These are phyloP conservation scores for Hortiboletus flavorubellus DNA, from an alignment of 768 basidiomycete genomes.

Conservation along the genomic window DNA sequence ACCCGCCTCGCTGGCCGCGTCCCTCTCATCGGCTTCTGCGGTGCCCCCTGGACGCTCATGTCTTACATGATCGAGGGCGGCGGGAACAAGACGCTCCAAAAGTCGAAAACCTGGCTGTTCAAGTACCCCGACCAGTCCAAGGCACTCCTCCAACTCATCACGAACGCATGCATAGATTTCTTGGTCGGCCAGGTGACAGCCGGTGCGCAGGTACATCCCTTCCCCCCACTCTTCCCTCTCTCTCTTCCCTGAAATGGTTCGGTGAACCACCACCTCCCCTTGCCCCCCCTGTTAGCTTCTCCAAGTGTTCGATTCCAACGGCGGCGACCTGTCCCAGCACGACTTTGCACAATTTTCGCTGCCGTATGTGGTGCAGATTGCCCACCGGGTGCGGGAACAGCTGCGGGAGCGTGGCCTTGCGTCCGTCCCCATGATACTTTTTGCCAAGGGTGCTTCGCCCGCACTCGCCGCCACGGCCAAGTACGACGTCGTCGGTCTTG, in stretches of 20 bases:
- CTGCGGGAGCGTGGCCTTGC: slow-evolving; percentile 55
- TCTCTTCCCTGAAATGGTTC: background rate
- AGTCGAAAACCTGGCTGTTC: slow-evolving; percentile 94
- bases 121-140: slow-evolving; percentile 83
- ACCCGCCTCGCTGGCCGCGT: slow-evolving; percentile 80
- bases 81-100: slow-evolving; percentile 84
- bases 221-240: background rate
- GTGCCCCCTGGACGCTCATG: slow-evolving; percentile 98
- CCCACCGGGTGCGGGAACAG: slow-evolving; percentile 57
- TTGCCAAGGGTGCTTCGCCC: slow-evolving; percentile 91
- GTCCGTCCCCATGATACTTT: slow-evolving; percentile 79
- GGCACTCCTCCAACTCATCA: slow-evolving; percentile 70
- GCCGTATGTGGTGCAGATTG: slow-evolving; percentile 74
- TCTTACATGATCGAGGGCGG: slow-evolving; percentile 99
- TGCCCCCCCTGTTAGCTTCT: slow-evolving; percentile 54
- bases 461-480: slow-evolving; percentile 63
- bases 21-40: slow-evolving; percentile 95
- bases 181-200: slow-evolving; percentile 92
- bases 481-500: slow-evolving; percentile 88
- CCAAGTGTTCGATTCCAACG: slow-evolving; percentile 98
- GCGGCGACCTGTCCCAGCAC: slow-evolving; percentile 84
- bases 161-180: slow-evolving; percentile 87
- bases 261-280: too few relatives aligned
- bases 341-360: slow-evolving; percentile 85
- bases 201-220: slow-evolving; percentile 82